Percentiles rank a stretch among this genome's conserved stretches.
Evolutionary conservation across 2,329 filamentous ascomycete genomes (phyloP).

Genomic region (Alternaria angustiovoidea): DNA sequence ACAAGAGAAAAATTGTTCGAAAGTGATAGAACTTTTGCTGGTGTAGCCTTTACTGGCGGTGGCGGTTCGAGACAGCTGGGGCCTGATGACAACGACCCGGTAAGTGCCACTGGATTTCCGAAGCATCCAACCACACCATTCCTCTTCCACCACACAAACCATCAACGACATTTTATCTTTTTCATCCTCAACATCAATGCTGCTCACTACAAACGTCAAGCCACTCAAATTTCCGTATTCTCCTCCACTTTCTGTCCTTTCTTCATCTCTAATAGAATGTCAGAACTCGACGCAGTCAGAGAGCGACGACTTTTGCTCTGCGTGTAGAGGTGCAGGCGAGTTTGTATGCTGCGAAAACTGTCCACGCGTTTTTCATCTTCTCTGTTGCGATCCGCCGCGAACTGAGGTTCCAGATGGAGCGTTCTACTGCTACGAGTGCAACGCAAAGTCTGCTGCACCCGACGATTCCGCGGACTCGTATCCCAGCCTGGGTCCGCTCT

Average conservation of each 20-base stretch:
- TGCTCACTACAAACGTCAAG: conserved; percentile 39
- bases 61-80: conserved; percentile 70
- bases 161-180: conserved; percentile 40
- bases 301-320: conserved; percentile 89
- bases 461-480: conserved; percentile 38
- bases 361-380: conserved; percentile 86
- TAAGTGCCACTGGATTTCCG: conserved; percentile 58
- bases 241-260: conserved; percentile 45
- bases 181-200: conserved; percentile 44
- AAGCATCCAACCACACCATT: conserved; percentile 53
- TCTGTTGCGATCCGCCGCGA: conserved; percentile 81
- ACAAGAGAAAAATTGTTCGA: too few relatives aligned
- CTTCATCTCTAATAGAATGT: conserved; percentile 52
- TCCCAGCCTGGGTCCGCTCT: conserved; percentile 65
- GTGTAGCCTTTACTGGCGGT: conserved; percentile 64
- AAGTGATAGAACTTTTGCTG: too few relatives aligned
- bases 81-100: conserved; percentile 65
- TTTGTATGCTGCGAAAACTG: conserved; percentile 95
- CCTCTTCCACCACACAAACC: conserved; percentile 48
- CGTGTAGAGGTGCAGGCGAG: conserved; percentile 83
- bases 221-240: conserved; percentile 46
- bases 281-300: conserved; percentile 57
- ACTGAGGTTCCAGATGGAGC: conserved; percentile 42
- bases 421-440: conserved; percentile 77
- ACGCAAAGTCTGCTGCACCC: conserved; percentile 28